Evolutionary conservation across 352 stramenopile genomes (phyloP).

Genomic region (Globisporangium spinosum): DNA sequence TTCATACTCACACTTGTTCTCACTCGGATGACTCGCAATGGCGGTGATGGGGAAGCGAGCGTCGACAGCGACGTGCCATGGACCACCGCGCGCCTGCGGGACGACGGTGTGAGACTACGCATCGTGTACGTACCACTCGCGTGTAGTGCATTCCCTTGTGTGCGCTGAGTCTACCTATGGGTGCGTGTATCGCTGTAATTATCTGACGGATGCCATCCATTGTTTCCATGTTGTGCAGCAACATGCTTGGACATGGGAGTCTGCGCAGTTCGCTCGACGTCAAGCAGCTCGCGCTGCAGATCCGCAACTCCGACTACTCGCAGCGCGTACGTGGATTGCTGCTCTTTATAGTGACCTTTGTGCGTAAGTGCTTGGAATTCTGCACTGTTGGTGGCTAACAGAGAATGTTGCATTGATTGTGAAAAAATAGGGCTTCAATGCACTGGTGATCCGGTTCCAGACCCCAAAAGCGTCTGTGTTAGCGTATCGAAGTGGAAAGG

Average conservation of each 20-base stretch:
- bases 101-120: constrained; percentile 51
- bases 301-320: constrained; percentile 71
- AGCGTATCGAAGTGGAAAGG: constrained; percentile 67
- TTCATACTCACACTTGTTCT: background rate
- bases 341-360: background rate
- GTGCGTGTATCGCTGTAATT: background rate
- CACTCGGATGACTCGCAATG: constrained; percentile 1
- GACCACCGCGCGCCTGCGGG: constrained; percentile 37
- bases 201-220: background rate
- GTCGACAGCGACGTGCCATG: constrained; percentile 16
- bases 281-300: constrained; percentile 57
- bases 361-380: background rate
- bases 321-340: constrained; percentile 30
- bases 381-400: background rate
- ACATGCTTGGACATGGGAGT: constrained; percentile 58
- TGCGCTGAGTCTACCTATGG: background rate
- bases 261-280: constrained; percentile 52
- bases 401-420: background rate
- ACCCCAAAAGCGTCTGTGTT: constrained; percentile 51
- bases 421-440: constrained; percentile 48
- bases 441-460: constrained; percentile 62
- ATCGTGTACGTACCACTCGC: constrained; percentile 38
- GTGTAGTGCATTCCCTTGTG: background rate
- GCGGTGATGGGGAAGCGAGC: background rate
- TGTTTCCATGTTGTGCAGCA: constrained; percentile 26